phyloP scores from a whole-genome alignment of 306 rosid species.

The Potentilla sterilis region DNA sequence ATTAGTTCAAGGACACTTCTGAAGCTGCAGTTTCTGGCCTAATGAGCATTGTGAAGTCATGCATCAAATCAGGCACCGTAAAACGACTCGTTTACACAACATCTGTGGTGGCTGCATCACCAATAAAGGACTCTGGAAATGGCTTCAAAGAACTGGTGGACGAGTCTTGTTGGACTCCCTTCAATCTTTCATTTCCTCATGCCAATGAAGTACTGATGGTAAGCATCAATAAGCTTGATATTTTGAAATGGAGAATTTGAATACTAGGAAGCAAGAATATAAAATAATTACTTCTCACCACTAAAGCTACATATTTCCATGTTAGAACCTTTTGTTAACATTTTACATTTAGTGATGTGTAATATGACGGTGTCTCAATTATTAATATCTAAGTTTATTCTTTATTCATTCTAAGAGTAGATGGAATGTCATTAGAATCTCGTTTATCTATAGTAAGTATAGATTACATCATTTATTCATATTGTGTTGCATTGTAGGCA shows the following conservation, averaged over 20 bases:
- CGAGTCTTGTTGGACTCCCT: constrained; percentile 30
- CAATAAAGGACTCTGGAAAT: constrained; percentile 31
- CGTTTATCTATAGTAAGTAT: too few relatives aligned
- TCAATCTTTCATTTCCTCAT: not conserved
- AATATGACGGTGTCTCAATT: not conserved
- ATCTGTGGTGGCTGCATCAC: constrained; percentile 41
- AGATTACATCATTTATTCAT: not conserved
- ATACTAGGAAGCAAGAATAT: not conserved
- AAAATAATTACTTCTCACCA: not conserved
- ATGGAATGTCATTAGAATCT: not conserved
- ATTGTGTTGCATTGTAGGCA: not conserved
- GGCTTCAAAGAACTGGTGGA: constrained; percentile 24
- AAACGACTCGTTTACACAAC: constrained; percentile 52
- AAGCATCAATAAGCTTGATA: not conserved
- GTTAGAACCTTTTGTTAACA: too few relatives aligned
- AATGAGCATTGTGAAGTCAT: constrained; percentile 14
- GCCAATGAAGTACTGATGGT: constrained; percentile 4
- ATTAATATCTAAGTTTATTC: not conserved
- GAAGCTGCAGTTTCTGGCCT: constrained; percentile 27
- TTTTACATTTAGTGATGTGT: too few relatives aligned
- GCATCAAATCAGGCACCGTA: constrained; percentile 43
- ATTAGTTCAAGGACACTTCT: constrained; percentile 7
- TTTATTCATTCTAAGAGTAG: not conserved
- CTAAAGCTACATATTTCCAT: too few relatives aligned
- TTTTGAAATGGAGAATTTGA: not conserved